Base-by-base conservation (phyloP, 805 yeast species). In the Yamadazyma nakazawae region DNA sequence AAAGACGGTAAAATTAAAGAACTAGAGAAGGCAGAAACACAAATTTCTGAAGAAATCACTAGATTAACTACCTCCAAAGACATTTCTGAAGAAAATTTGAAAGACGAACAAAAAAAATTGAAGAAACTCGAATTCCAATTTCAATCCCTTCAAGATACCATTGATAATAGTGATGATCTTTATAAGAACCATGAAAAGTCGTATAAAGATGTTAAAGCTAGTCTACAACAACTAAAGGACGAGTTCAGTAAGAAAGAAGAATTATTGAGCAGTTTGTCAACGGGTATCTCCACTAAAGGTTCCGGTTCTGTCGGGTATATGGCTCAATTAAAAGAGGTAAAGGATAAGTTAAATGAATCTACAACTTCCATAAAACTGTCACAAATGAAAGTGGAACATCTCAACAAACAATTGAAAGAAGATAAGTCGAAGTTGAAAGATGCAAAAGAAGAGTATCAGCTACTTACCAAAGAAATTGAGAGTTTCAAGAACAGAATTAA, bases 211-310 rank as follows among this genome's bases (percentile, higher is more conserved):
- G 62, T 79, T 10, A 81, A 79, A 41, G 60, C 57, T 1, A 58
- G 66, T n/a, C 66, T 85, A 18, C 68, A 64, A 2, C 58, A 60
- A 0, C 53, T 81, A 45, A 82, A 80, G 50, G 70, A 67, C 5
- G 72, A 73, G 12, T 72, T 77, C 40, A 68, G 72, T 30, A 75
- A 72, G 49, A 88, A 86, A 54, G 92, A 88, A 56, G 97, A 91
- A 51, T 72, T 91, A 10, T 66, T 88, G 9, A 85, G 94, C 0
- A 84, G 95, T 0, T 71, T 91, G 35, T 82, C 90, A 0, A 88
- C 96, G 0, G 97, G 97, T 56, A 82, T 91, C n/a, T 86, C 96
- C 0, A 80, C 95, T 0, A 82, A 80, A 49, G 96, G 95, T 45
- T 74, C 71, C 31, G 75, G 82, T 0, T 85, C 83, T 56, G 83